Evolutionary conservation across 768 basidiomycete genomes (phyloP), one percentile per base, ranked within the genome.

Genomic region (Mycena metata): DNA sequence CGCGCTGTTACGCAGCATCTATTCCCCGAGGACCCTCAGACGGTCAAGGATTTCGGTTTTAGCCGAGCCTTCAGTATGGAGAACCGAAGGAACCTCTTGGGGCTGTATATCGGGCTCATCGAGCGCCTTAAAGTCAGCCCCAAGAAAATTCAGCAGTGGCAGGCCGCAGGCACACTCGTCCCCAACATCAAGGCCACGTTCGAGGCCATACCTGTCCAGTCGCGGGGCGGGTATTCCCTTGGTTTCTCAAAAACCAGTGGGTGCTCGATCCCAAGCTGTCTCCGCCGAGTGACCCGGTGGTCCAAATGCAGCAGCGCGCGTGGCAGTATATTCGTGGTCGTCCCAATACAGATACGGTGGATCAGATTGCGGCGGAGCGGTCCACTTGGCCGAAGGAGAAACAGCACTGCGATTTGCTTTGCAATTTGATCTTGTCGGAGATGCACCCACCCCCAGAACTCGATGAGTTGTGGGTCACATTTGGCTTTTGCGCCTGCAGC

Each of bases 31-130:
- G 69, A 83, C 67, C 36, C 58, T 0, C 76, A 79, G 57, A 83
- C 83, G 13, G 61, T 73, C 17, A 33, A 69, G 26, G 81, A 83
- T 60, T 83, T 79, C 61, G 82, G 83, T 2, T 83, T 84, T 51
- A 45, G 60, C 3, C 72, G 72, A 11, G 76, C 75, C 1, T 43
- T 72, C 19, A 64, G 70, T 5, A 17, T 60, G 2, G 55, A 69
- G 23, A 69, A 75, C 5, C 66, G 59, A 30, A 42, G 49, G 11
- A 71, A 71, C 9, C 73, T 83, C 13, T 58, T 80, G 17, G 80
- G 80, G 9, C 61, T 82, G 26, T 81, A 81, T 41, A 69, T 69
- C 7, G 78, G 77, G 7, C 72, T 83, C 4, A 70, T 82, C 9
- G 19, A 66, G 11, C 11, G 24, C 42, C 42, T 75, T 6, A 64